A percentile compares a stretch with the other conserved stretches of the same genome.
These are phyloP conservation scores for Apophysomyces elegans DNA, from an alignment of 371 early-diverging fungal species.

Conservation along the genomic window DNA sequence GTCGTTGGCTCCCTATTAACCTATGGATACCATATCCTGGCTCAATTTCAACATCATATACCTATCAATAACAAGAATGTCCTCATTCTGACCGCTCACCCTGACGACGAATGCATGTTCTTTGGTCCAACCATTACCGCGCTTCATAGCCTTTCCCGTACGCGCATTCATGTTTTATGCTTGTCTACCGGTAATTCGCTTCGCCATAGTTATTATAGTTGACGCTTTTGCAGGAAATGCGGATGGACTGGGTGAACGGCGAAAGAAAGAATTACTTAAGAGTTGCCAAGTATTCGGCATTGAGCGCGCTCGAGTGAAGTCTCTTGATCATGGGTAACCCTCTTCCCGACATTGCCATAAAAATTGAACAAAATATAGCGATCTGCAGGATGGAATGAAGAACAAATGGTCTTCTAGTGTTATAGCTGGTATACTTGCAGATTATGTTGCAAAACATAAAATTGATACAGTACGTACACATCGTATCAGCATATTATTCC, in stretches of 20 bases:
- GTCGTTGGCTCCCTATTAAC: slow-evolving; percentile 16
- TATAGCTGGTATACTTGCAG: slow-evolving; percentile 61
- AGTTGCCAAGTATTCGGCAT: slow-evolving; percentile 76
- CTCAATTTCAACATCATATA: slow-evolving; percentile 16
- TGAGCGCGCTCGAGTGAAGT: slow-evolving; percentile 57
- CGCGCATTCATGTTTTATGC: slow-evolving; percentile 76
- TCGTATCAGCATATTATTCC: not conserved
- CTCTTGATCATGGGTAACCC: slow-evolving; percentile 69
- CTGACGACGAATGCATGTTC: slow-evolving; percentile 99
- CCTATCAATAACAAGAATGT: slow-evolving; percentile 51
- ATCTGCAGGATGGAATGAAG: slow-evolving; percentile 79
- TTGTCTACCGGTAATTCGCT: slow-evolving; percentile 76
- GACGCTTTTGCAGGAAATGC: slow-evolving; percentile 63
- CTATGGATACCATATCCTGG: slow-evolving; percentile 28
- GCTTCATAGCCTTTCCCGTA: slow-evolving; percentile 35
- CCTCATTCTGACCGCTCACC: slow-evolving; percentile 94
- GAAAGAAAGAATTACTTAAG: slow-evolving; percentile 77
- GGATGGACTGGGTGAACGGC: slow-evolving; percentile 76
- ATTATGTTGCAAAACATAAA: slow-evolving; percentile 59
- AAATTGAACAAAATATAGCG: slow-evolving; percentile 38
- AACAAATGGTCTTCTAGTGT: slow-evolving; percentile 70
- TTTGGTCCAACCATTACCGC: slow-evolving; percentile 88
- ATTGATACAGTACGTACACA: slow-evolving; percentile 64
- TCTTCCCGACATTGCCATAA: not conserved
- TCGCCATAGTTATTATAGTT: not conserved